Evolutionary conservation across 768 basidiomycete genomes (phyloP).

Genomic region (Gloeostereum incarnatum): DNA sequence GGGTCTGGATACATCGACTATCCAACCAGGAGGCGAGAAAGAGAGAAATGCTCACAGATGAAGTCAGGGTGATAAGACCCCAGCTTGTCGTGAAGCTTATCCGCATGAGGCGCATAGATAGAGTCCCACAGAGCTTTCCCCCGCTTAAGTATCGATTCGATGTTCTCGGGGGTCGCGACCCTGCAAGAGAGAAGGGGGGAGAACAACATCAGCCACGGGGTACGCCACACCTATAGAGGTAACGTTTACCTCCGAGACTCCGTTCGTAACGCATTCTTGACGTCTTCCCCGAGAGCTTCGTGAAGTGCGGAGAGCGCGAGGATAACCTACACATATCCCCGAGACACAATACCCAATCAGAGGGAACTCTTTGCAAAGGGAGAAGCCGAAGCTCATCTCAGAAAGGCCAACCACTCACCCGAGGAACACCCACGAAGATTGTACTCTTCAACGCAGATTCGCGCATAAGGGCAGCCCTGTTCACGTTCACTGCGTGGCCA

Average conservation of each 20-base stretch:
- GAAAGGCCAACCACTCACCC: constrained; percentile 36
- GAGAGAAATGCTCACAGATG: constrained; percentile 57
- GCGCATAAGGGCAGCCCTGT: constrained; percentile 77
- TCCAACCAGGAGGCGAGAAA: not conserved
- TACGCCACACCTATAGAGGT: not conserved
- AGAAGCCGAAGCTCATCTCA: not conserved
- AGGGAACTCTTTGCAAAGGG: not conserved
- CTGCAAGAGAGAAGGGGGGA: constrained; percentile 26
- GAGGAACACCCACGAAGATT: constrained; percentile 82
- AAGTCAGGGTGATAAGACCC: constrained; percentile 89
- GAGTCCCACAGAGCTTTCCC: constrained; percentile 73
- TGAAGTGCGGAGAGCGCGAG: constrained; percentile 70
- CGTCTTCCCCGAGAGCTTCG: constrained; percentile 73
- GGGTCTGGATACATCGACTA: not conserved
- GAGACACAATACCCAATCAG: constrained; percentile 2
- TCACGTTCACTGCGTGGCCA: constrained; percentile 43
- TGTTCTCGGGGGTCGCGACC: constrained; percentile 49
- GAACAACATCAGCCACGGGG: not conserved
- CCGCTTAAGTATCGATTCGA: constrained; percentile 59
- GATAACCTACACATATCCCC: constrained; percentile 68
- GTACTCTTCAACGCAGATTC: constrained; percentile 86
- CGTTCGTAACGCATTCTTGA: constrained; percentile 61
- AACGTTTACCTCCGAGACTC: constrained; percentile 52
- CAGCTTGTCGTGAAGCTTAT: constrained; percentile 84
- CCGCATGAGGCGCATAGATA: constrained; percentile 84